phyloP scores from a whole-genome alignment of 1,139 yeast genomes.

The Tardiomyces blankii region DNA sequence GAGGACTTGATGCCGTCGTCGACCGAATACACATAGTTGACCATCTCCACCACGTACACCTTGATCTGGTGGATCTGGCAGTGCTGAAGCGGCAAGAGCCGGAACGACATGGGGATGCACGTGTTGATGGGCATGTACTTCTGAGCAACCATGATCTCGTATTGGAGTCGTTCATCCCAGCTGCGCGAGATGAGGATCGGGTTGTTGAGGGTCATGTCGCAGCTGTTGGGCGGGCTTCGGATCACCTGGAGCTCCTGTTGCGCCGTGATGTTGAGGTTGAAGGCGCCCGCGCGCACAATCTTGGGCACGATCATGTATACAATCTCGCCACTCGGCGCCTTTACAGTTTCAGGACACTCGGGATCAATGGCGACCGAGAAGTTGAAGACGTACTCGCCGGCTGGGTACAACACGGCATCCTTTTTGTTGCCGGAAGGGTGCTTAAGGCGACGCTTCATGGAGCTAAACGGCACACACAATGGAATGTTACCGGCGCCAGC shows the following conservation, averaged over 20 bases:
- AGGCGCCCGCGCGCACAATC: constrained; percentile 23
- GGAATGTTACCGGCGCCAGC: background rate
- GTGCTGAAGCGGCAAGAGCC: constrained; percentile 62
- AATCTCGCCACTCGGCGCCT: constrained; percentile 35
- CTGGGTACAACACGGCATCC: constrained; percentile 31
- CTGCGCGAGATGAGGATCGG: constrained; percentile 73
- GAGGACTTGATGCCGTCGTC: constrained; percentile 17
- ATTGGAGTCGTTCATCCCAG: constrained; percentile 74
- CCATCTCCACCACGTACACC: constrained; percentile 60
- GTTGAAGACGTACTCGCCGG: constrained; percentile 74
- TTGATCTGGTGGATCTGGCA: constrained; percentile 61
- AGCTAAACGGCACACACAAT: constrained; percentile 10
- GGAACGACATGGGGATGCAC: constrained; percentile 48
- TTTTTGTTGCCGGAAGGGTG: constrained; percentile 11
- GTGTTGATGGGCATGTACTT: constrained; percentile 67
- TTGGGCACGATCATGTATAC: constrained; percentile 22
- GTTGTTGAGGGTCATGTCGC: constrained; percentile 55
- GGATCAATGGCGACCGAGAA: constrained; percentile 63
- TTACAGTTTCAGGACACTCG: constrained; percentile 58
- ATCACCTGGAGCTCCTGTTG: constrained; percentile 34
- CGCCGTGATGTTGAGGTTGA: constrained; percentile 21
- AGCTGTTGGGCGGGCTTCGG: constrained; percentile 73
- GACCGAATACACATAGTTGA: constrained; percentile 43
- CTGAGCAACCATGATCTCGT: constrained; percentile 66
- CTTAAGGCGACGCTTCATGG: constrained; percentile 13